Evolutionary conservation across 495 filamentous ascomycete genomes (phyloP), one percentile per base, ranked within the genome.

Genomic region (Collariella sp.): DNA sequence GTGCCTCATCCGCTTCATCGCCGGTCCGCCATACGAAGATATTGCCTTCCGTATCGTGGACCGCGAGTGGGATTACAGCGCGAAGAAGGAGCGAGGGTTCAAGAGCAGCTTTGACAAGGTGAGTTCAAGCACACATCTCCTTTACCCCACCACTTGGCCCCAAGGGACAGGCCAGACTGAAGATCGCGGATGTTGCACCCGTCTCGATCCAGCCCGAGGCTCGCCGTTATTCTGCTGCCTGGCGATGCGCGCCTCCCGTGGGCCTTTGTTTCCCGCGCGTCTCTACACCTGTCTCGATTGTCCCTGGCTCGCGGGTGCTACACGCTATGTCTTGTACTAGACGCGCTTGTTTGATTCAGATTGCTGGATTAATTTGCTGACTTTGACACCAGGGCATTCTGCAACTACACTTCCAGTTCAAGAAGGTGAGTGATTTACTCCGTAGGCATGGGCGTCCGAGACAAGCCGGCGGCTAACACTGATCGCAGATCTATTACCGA

Each of bases 61-160:
- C 66, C 90, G 93, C 58, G 94, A 99, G 72, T 99, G 93, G 93
- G 93, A 99, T 69, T 97, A 95, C 66, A 91, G 87, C 70, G 90
- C 93, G 0, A 96, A 96, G 71, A 79, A 86, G 56, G 93, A 99
- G 57, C 81, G 94, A 36, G 93, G 93, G 0, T 99, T 97, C 66
- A 90, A 83, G 69, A 96, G 90, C 66, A 93, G 86, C 58, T 99
- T 97, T 69, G 93, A 99, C 67, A 97, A 96, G 84, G 89, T 91
- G 79, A 61, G 82, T 72, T 31, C 12, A 11, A 19, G 10, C 49
- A 50, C 24, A 49, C 59, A 50, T 54, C 43, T 61, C 43, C 33
- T 49, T 39, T 16, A 16, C 56, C 20, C 33, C 55, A 23, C 19
- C 52, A 44, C 54, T 42, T n/a, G 50, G 33, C 52, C 45, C 40